phyloP scores from a whole-genome alignment of 257 asterid genomes.

The Nicotiana noctiflora region DNA sequence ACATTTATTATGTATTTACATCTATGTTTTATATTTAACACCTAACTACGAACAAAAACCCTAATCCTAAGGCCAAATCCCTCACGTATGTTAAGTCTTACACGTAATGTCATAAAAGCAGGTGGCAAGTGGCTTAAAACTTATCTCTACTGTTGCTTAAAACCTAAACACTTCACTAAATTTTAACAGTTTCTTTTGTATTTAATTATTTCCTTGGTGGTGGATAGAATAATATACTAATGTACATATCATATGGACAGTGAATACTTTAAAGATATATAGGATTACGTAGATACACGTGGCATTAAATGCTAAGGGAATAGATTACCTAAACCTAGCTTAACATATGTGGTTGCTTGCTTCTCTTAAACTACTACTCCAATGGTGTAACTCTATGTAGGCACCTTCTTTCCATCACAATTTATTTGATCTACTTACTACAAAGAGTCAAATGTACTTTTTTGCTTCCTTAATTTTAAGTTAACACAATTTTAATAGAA shows the following conservation, averaged over 20 bases:
- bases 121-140: constrained; percentile 30
- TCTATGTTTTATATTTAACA: background rate
- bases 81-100: constrained; percentile 15
- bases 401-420: background rate
- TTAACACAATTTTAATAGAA: background rate
- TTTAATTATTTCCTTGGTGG: background rate
- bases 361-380: constrained; percentile 4
- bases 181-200: background rate
- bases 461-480: background rate
- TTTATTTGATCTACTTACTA: background rate
- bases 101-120: constrained; percentile 25
- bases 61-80: constrained; percentile 9
- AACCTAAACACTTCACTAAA: background rate
- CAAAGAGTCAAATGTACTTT: background rate
- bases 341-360: constrained; percentile 17
- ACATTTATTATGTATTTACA: background rate
- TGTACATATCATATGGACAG: background rate
- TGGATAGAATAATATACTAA: background rate
- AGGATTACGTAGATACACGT: background rate
- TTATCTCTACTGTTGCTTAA: background rate
- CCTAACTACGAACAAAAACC: constrained; percentile 1
- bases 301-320: background rate
- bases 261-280: background rate
- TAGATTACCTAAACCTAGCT: constrained; percentile 16
- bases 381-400: background rate